A percentile compares a stretch with the other conserved stretches of the same genome.
These are phyloP conservation scores for Kappamyces sp. DNA, from an alignment of 192 early-diverging fungal species.

Conservation along the genomic window DNA sequence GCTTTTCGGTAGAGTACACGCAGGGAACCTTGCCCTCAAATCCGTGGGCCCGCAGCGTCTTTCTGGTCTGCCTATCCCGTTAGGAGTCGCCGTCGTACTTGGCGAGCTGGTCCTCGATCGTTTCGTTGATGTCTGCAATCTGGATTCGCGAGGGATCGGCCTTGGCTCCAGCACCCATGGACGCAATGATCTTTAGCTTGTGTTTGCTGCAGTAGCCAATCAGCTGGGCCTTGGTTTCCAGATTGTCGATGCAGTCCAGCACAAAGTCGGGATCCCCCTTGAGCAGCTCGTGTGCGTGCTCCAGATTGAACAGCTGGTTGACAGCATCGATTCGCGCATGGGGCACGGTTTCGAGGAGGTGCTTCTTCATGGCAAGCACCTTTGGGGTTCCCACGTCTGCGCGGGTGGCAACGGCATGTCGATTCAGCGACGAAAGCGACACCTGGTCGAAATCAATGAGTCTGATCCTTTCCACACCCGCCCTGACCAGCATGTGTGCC, in stretches of 20 bases:
- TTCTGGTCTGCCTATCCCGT: conserved; percentile 58
- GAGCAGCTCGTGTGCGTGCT: conserved; percentile 64
- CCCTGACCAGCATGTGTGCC: conserved; percentile 84
- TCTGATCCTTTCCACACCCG: conserved; percentile 78
- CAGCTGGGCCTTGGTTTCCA: conserved; percentile 87
- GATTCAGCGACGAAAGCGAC: conserved; percentile 84
- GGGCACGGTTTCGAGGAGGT: conserved; percentile 72
- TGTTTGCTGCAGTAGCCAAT: conserved; percentile 78
- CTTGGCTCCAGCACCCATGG: conserved; percentile 98
- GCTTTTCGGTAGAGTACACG: conserved; percentile 93
- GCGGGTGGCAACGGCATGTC: conserved; percentile 88
- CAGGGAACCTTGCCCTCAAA: conserved; percentile 81
- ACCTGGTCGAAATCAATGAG: conserved; percentile 99
- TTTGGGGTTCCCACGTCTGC: conserved; percentile 87
- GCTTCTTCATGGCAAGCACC: conserved; percentile 63
- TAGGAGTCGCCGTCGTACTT: no score
- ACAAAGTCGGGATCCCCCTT: conserved; percentile 52
- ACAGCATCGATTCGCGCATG: conserved; percentile 70
- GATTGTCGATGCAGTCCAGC: conserved; percentile 91
- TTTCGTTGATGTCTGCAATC: conserved; percentile 91
- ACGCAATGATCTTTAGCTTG: conserved; percentile 74
- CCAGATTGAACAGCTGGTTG: conserved; percentile 68
- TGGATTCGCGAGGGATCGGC: conserved; percentile 93
- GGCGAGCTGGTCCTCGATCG: conserved; percentile 36
- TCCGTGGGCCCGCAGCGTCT: conserved; percentile 61